Evolutionary conservation across 371 early-diverging fungal species (phyloP), one percentile per base, ranked within the genome.

Genomic region (Modicella reniformis): DNA sequence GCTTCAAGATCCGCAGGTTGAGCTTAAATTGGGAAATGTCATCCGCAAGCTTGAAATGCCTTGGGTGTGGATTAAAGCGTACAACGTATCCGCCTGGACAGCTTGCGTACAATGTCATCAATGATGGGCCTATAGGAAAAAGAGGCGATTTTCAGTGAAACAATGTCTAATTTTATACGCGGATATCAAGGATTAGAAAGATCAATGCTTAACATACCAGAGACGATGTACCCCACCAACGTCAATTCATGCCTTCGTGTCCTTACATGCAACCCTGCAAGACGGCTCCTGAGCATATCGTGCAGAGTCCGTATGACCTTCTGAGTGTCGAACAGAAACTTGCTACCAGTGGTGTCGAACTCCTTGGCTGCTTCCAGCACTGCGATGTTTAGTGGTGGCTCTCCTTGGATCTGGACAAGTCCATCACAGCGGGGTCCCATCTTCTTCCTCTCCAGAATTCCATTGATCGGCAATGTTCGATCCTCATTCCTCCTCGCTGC

Each of bases 261-360:
- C 40, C 19, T 30, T 2, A 65, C 65, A 58, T 37, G 51, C 51
- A 57, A 58, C 2, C 40, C 58, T 30, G 0, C 26, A 34, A 65
- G 65, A 23, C 65, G 57, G 23, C n/a, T 50, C 50, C 65, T 48
- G 28, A 65, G 65, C 58, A 65, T 65, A 19, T 65, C 58, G 17
- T 65, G 65, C 15, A 56, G 49, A 1, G 17, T 26, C 26, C 65
- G 1, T 17, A 21, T 65, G 49, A 50, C 51, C 23, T 65, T 65
- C 33, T 26, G 57, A 47, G 57, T 65, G 37, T 65, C 65, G 5
- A 65, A 48, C 12, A 56, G 50, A 26, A 65, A 56, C 65, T 65
- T 65, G 65, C 50, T 65, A 1, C 65, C 57, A 15, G 65, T 57
- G 30, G 17, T 57, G 37, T 65, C 65, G 26, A 65, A 65, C 49